phyloP scores from a whole-genome alignment of 352 stramenopile species.

The Pythium brachiatum region DNA sequence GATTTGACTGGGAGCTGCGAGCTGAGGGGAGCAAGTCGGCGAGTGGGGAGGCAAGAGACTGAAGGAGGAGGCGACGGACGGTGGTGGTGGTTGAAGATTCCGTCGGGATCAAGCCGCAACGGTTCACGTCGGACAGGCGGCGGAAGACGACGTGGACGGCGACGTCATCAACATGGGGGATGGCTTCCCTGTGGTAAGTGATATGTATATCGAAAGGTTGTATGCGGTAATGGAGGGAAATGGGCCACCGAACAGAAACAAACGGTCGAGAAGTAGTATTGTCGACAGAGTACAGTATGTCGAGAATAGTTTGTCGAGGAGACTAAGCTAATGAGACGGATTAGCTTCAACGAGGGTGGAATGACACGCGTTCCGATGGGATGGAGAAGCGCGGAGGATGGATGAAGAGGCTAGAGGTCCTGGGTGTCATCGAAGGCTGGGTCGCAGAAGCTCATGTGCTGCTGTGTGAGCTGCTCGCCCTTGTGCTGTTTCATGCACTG shows the following conservation, averaged over 20 bases:
- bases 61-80: neutral
- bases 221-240: constrained; percentile 11
- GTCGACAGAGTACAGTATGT: neutral
- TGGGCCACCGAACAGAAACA: constrained; percentile 15
- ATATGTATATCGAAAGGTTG: neutral
- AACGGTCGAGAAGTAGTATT: neutral
- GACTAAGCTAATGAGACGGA: too few relatives aligned
- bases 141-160: constrained; percentile 21
- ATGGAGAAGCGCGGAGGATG: neutral
- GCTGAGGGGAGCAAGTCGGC: constrained; percentile 1
- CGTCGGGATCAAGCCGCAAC: neutral
- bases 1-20: neutral
- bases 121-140: constrained; percentile 17
- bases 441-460: constrained; percentile 35
- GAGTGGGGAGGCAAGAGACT: constrained; percentile 6
- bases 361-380: neutral
- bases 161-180: constrained; percentile 12
- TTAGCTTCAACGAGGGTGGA: neutral
- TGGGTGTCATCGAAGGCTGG: constrained; percentile 17
- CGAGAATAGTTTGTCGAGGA: too few relatives aligned
- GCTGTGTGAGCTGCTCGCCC: constrained; percentile 28
- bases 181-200: constrained; percentile 7
- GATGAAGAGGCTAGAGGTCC: constrained; percentile 18
- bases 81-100: constrained; percentile 11
- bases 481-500: constrained; percentile 43